Evolutionary conservation across 345 rosid genomes (phyloP).

Genomic region (Populus deltoides): DNA sequence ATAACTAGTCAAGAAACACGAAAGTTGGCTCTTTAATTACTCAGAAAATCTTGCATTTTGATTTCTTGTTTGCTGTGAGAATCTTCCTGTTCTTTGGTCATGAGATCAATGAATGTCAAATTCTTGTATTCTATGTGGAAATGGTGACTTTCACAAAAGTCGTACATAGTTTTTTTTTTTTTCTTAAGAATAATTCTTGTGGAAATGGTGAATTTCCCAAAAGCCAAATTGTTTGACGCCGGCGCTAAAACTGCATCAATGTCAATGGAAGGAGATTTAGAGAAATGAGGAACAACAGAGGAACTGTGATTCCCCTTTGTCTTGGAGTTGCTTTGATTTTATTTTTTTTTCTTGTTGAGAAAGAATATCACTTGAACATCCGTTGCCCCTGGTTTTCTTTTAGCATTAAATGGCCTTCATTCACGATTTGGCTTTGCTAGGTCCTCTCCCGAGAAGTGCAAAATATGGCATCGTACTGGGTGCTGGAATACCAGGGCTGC

Average conservation of each 20-base stretch:
- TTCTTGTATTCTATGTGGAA: background rate
- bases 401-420: too few relatives aligned
- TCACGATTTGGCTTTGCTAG: slow-evolving; percentile 5
- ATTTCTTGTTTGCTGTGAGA: background rate
- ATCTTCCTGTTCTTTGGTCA: background rate
- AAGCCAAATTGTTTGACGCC: too few relatives aligned
- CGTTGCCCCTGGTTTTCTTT: background rate
- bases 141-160: background rate
- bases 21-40: background rate
- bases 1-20: background rate
- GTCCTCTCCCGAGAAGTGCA: slow-evolving; percentile 37
- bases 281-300: too few relatives aligned
- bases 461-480: slow-evolving; percentile 49
- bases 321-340: too few relatives aligned
- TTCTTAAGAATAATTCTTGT: too few relatives aligned
- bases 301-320: too few relatives aligned
- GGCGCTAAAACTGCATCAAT: too few relatives aligned
- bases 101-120: background rate
- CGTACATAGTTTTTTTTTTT: background rate
- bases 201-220: too few relatives aligned
- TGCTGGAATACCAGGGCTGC: slow-evolving; percentile 44
- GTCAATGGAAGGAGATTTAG: too few relatives aligned
- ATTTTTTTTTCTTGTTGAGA: background rate
- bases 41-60: background rate
- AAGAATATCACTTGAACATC: background rate